Percentiles rank a stretch among this genome's conserved stretches.
Evolutionary conservation across 768 basidiomycete genomes (phyloP).

Genomic region (Kwoniella mangroviensis): DNA sequence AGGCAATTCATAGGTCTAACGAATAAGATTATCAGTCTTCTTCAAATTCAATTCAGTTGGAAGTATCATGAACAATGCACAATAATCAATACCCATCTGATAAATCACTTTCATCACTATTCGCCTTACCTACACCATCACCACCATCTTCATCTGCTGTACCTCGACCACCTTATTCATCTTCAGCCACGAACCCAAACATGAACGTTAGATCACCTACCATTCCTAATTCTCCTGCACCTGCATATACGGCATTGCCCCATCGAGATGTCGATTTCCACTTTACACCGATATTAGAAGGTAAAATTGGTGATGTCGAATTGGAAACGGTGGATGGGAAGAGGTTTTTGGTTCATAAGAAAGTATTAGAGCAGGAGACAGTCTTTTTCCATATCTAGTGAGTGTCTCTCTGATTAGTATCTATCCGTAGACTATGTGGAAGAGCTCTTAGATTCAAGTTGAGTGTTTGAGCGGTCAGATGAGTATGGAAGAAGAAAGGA

Average conservation of each 20-base stretch:
- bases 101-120: constrained; percentile 25
- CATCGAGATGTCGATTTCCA: constrained; percentile 42
- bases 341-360: constrained; percentile 49
- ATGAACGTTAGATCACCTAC: constrained; percentile 14
- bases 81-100: constrained; percentile 24
- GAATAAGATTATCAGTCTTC: too few relatives aligned
- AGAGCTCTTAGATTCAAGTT: too few relatives aligned
- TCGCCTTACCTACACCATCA: constrained; percentile 6
- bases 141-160: neutral
- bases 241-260: constrained; percentile 49
- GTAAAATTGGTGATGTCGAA: constrained; percentile 46
- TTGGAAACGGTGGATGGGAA: constrained; percentile 49
- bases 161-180: constrained; percentile 6
- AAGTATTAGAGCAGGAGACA: constrained; percentile 47
- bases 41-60: neutral
- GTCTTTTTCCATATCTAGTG: constrained; percentile 56
- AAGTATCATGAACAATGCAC: constrained; percentile 2
- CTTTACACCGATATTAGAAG: constrained; percentile 42
- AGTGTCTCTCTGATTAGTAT: constrained; percentile 8
- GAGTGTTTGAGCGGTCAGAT: too few relatives aligned
- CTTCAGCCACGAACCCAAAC: neutral
- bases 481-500: neutral
- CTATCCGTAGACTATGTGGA: too few relatives aligned
- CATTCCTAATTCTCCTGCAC: constrained; percentile 42
- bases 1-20: too few relatives aligned